These are phyloP conservation scores for Aspergillus pseudonomiae DNA, from an alignment of 2,329 filamentous ascomycete genomes.

Conservation along the genomic window DNA sequence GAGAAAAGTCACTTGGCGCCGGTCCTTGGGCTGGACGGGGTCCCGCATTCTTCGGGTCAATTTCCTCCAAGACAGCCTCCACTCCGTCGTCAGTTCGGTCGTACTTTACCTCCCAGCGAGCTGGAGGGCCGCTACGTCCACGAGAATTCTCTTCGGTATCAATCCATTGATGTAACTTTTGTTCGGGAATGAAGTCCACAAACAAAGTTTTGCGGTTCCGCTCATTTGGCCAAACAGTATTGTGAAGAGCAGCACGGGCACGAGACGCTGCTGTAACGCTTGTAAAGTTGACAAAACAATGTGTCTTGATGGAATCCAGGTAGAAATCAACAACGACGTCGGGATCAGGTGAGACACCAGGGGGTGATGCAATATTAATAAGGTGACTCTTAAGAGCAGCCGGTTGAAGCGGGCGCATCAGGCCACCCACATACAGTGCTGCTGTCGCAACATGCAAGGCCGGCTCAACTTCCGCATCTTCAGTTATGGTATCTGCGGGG, in stretches of 20 bases:
- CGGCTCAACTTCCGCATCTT: slow-evolving; percentile 52
- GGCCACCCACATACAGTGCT: slow-evolving; percentile 84
- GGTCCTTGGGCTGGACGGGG: slow-evolving; percentile 16
- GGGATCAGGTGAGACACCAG: slow-evolving; percentile 53
- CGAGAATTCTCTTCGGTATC: slow-evolving; percentile 62
- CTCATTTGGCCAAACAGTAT: slow-evolving; percentile 83
- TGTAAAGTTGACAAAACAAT: slow-evolving; percentile 78
- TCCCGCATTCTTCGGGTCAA: slow-evolving; percentile 30
- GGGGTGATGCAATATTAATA: slow-evolving; percentile 65
- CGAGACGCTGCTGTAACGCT: slow-evolving; percentile 72
- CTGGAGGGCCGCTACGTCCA: slow-evolving; percentile 44
- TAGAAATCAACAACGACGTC: slow-evolving; percentile 70
- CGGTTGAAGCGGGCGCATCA: slow-evolving; percentile 82
- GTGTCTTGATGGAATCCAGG: slow-evolving; percentile 82
- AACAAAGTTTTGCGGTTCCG: slow-evolving; percentile 79
- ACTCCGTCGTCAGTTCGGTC: slow-evolving; percentile 60
- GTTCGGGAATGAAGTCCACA: slow-evolving; percentile 85
- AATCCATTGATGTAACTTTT: slow-evolving; percentile 74
- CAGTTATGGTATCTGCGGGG: slow-evolving; percentile 29
- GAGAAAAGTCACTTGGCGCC: slow-evolving; percentile 21
- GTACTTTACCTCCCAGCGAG: slow-evolving; percentile 76
- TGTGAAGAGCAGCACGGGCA: slow-evolving; percentile 76
- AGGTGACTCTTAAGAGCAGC: slow-evolving; percentile 70
- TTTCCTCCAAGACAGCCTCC: slow-evolving; percentile 60
- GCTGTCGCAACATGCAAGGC: slow-evolving; percentile 72